Conservation (phyloP, 2,329 filamentous ascomycete species). For the Ophiobolus disseminans region DNA sequence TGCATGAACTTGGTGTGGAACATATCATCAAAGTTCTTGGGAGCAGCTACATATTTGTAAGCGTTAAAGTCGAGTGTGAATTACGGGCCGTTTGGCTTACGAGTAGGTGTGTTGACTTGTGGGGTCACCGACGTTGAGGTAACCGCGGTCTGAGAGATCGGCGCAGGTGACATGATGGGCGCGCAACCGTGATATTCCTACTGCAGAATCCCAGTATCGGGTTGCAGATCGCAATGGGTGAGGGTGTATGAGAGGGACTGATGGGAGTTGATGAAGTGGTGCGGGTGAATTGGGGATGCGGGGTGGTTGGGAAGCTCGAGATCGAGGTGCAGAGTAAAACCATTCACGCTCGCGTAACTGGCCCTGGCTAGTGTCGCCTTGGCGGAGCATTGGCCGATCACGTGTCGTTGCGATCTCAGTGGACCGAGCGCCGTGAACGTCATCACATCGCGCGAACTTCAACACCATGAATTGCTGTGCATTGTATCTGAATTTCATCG, state of each 20-base stretch:
- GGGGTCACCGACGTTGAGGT: conserved; percentile 29
- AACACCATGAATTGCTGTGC: background rate
- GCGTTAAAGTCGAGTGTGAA: background rate
- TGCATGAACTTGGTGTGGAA: conserved; percentile 45
- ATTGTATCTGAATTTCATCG: background rate
- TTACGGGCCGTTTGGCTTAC: conserved; percentile 16
- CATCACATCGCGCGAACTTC: conserved; percentile 7
- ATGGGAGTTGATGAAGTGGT: conserved; percentile 37
- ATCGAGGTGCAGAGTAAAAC: conserved; percentile 45
- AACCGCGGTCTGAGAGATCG: conserved; percentile 31
- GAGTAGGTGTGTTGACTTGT: conserved; percentile 17
- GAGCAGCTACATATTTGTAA: conserved; percentile 19
- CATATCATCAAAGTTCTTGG: conserved; percentile 44
- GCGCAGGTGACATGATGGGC: conserved; percentile 45
- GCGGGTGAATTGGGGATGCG: conserved; percentile 21
- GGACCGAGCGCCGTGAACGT: conserved; percentile 15
- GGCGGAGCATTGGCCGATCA: conserved; percentile 38
- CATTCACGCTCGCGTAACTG: conserved; percentile 51
- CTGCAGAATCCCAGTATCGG: conserved; percentile 14
- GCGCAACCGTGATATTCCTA: conserved; percentile 35
- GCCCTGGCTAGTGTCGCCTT: conserved; percentile 32
- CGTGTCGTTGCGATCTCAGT: conserved; percentile 32
- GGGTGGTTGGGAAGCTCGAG: conserved; percentile 33
- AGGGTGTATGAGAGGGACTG: conserved; percentile 11
- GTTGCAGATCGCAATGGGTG: conserved; percentile 10